These are phyloP conservation scores for Diaporthe nobilis DNA, from an alignment of 2,329 filamentous ascomycete genomes.

Conservation along the genomic window DNA sequence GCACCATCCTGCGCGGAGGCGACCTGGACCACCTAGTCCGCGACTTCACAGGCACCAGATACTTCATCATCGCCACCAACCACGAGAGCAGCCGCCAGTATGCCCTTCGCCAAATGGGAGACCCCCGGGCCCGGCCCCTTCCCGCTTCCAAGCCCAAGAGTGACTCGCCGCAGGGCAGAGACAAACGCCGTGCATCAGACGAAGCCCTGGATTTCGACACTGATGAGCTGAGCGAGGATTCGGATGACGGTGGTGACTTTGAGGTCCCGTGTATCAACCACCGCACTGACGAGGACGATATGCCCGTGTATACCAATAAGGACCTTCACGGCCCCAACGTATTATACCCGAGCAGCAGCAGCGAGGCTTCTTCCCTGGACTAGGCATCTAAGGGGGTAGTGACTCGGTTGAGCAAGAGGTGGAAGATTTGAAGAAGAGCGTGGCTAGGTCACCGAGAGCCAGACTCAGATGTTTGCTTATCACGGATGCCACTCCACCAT, in stretches of 20 bases:
- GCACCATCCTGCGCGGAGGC: slow-evolving; percentile 40
- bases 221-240: neutral
- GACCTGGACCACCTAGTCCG: slow-evolving; percentile 42
- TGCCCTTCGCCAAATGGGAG: slow-evolving; percentile 5
- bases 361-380: slow-evolving; percentile 6
- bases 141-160: neutral
- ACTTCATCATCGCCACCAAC: slow-evolving; percentile 44
- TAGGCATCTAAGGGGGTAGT: neutral
- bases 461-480: neutral
- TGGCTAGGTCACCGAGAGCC: neutral
- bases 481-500: neutral
- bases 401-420: neutral
- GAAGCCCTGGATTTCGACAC: neutral
- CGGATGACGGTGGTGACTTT: neutral
- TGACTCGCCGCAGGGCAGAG: neutral
- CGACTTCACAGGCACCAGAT: slow-evolving; percentile 41
- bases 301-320: neutral
- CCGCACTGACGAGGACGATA: neutral
- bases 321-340: neutral
- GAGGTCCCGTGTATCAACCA: neutral
- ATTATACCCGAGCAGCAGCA: neutral
- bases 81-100: slow-evolving; percentile 40
- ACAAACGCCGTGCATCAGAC: neutral
- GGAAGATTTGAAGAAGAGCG: neutral
- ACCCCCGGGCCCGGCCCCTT: neutral